phyloP scores from a whole-genome alignment of 768 basidiomycete genomes.

The Gymnopilus junonius region DNA sequence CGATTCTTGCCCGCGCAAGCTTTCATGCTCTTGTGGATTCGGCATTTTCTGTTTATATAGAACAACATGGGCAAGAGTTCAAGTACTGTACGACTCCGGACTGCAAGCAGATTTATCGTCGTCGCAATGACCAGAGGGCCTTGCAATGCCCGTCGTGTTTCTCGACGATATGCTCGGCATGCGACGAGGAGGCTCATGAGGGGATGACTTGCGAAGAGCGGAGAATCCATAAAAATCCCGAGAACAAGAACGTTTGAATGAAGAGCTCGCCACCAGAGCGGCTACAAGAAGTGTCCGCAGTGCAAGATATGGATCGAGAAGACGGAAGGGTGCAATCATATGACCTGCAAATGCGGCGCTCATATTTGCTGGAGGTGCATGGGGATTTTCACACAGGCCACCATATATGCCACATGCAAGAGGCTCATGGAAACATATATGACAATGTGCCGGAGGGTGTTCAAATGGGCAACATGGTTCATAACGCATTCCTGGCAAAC shows the following conservation, averaged over 20 bases:
- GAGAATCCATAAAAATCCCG: conserved; percentile 35
- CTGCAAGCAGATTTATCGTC: conserved; percentile 68
- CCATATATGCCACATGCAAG: conserved; percentile 42
- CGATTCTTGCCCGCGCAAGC: conserved; percentile 52
- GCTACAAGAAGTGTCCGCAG: conserved; percentile 50
- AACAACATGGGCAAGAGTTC: conserved; percentile 57
- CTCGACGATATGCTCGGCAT: conserved; percentile 48
- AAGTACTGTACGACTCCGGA: conserved; percentile 76
- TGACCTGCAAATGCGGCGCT: conserved; percentile 52
- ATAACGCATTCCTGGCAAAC: conserved; percentile 4
- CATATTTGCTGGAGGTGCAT: conserved; percentile 64
- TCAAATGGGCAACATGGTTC: neutral
- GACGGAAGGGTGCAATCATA: conserved; percentile 58
- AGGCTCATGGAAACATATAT: conserved; percentile 20
- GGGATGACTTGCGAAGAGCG: conserved; percentile 53
- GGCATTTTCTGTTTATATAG: conserved; percentile 58
- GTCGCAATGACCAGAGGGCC: conserved; percentile 23
- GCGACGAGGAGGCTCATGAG: conserved; percentile 52
- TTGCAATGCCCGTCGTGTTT: conserved; percentile 61
- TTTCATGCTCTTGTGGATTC: conserved; percentile 59
- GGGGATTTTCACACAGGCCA: conserved; percentile 35
- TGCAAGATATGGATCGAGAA: conserved; percentile 53
- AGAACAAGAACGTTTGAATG: conserved; percentile 45
- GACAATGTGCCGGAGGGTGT: conserved; percentile 9
- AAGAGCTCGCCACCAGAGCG: conserved; percentile 41